Evolutionary conservation across 179 eudicot genomes (phyloP), one percentile per base, ranked within the genome.

Genomic region (Heliamphora pulchella): DNA sequence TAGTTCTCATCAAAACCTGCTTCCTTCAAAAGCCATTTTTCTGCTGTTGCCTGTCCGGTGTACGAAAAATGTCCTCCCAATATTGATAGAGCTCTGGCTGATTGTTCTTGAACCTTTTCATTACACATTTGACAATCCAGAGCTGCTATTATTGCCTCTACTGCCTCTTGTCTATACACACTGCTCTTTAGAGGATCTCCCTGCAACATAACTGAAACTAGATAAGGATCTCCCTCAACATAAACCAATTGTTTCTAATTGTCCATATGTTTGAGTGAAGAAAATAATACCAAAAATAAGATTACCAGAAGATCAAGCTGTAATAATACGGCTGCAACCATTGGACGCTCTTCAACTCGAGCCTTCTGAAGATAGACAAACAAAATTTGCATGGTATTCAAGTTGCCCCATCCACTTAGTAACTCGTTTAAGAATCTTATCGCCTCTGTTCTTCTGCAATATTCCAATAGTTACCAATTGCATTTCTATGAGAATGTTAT

Each of bases 301-400:
- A 79, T 59, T 82, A 89, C 91, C 89, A 85, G 59, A 79, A 89
- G 89, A 74, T 89, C 91, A 62, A 89, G 87, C 76, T 87, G 89
- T 8, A 89, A 79, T 82, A 89, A 46, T 47, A 87, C 46, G 77
- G 83, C 84, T 57, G 91, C 87, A 75, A 82, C 69, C 43, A 87
- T 31, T 1, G 88, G 89, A 58, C 87, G 85, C 50, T 89, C 83
- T 83, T 87, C 87, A n/a, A 80, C 81, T 46, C 50, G 77, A 44
- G 89, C 88, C 71, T 81, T 85, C n/a, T 84, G 91, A 65, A 89
- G 89, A 73, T 76, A 78, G 71, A 83, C 41, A 15, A 85, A 74
- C 85, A 89, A 82, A 69, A 85, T 78, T 17, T 89, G 89, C 87
- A 87, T 76, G 8, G 84, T 66, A 76, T 87, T 89, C 77, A 89